phyloP scores from a whole-genome alignment of 1,284 basidiomycete genomes.

The Sporisorium exsertum region DNA sequence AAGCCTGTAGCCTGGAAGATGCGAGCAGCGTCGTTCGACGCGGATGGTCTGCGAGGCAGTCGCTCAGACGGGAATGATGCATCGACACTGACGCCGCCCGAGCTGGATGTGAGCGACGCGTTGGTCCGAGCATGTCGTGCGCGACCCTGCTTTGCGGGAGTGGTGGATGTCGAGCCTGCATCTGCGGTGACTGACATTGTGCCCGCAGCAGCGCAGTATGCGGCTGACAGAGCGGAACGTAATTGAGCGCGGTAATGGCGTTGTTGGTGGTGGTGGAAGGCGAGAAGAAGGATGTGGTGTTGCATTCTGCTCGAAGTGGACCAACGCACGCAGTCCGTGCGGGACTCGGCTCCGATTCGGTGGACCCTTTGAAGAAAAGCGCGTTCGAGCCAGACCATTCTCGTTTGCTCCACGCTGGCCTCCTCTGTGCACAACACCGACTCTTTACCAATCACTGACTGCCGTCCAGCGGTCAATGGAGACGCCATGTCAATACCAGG shows the following conservation, averaged over 20 bases:
- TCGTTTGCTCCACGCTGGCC: neutral
- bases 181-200: slow-evolving; percentile 20
- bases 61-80: neutral
- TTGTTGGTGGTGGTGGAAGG: slow-evolving; percentile 1
- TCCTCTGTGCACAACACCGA: neutral
- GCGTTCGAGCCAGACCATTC: slow-evolving; percentile 1
- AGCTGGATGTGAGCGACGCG: slow-evolving; percentile 47
- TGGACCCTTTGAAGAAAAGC: slow-evolving; percentile 26
- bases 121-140: slow-evolving; percentile 42
- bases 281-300: slow-evolving; percentile 11
- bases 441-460: slow-evolving; percentile 1
- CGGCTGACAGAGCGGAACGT: neutral
- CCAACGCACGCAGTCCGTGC: slow-evolving; percentile 25
- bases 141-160: slow-evolving; percentile 27
- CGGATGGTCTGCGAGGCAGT: slow-evolving; percentile 15
- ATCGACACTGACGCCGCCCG: slow-evolving; percentile 10
- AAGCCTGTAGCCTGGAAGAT: slow-evolving; percentile 45
- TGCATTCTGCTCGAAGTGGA: neutral
- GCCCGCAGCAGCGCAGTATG: neutral
- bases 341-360: slow-evolving; percentile 26
- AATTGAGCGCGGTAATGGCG: neutral
- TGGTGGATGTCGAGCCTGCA: slow-evolving; percentile 4
- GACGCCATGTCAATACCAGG: slow-evolving; percentile 41
- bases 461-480: neutral
- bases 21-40: slow-evolving; percentile 28